These are phyloP conservation scores for Aspergillus nomiae DNA, from an alignment of 2,329 filamentous ascomycete species.

Conservation along the genomic window DNA sequence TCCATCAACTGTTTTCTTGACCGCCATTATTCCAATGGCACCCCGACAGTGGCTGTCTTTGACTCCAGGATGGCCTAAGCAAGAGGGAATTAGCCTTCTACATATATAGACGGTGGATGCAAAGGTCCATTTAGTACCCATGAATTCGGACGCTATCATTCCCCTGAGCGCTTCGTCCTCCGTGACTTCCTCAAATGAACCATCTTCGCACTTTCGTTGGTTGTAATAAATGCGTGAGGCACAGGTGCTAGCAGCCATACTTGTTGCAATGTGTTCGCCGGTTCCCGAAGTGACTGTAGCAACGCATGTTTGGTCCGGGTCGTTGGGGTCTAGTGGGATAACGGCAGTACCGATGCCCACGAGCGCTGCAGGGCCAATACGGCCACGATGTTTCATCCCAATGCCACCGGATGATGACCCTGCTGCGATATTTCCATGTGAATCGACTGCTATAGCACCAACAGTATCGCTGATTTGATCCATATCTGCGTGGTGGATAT, in stretches of 20 bases:
- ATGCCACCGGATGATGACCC: conserved; percentile 97
- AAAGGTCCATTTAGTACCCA: conserved; percentile 54
- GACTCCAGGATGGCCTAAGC: conserved; percentile 75
- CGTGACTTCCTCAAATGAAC: conserved; percentile 65
- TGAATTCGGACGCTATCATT: conserved; percentile 88
- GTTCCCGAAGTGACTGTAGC: conserved; percentile 91
- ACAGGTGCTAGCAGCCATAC: conserved; percentile 83
- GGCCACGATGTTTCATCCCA: conserved; percentile 94
- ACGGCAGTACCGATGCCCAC: conserved; percentile 90
- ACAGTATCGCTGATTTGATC: conserved; percentile 89
- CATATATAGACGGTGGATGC: not conserved
- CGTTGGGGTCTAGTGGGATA: conserved; percentile 72
- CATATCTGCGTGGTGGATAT: conserved; percentile 23
- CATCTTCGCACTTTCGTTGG: conserved; percentile 62
- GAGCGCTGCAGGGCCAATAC: conserved; percentile 87
- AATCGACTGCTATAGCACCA: conserved; percentile 90
- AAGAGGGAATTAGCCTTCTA: not conserved
- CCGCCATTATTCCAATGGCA: conserved; percentile 85
- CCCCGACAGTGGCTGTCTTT: conserved; percentile 75
- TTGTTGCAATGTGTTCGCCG: conserved; percentile 96
- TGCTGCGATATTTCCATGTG: conserved; percentile 82
- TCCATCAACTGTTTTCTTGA: conserved; percentile 78
- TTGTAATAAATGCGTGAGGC: conserved; percentile 79
- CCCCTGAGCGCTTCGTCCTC: conserved; percentile 77
- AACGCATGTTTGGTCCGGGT: conserved; percentile 69